Evolutionary conservation across 345 rosid species (phyloP).

Genomic region (Citrus glauca): DNA sequence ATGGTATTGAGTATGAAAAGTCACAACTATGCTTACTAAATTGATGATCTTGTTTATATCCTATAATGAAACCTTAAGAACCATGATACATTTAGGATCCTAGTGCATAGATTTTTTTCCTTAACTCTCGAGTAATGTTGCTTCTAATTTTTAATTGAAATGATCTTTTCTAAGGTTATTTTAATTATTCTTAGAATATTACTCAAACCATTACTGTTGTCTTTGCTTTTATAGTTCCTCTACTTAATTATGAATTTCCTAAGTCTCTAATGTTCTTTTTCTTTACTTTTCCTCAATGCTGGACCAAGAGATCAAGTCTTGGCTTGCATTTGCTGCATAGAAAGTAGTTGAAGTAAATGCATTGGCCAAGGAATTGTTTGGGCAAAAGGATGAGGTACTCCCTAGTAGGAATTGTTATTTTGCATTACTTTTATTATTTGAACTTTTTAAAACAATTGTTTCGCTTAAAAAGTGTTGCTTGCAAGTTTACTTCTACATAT

Average conservation of each 20-base stretch:
- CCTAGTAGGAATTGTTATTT: too few species aligned
- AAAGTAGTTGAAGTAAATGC: constrained; percentile 90
- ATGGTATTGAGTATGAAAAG: not conserved
- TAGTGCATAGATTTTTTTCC: not conserved
- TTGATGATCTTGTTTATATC: not conserved
- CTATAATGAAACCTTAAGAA: not conserved
- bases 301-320: constrained; percentile 78
- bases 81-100: not conserved
- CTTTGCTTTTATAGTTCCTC: not conserved
- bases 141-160: not conserved
- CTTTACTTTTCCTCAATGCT: constrained; percentile 28
- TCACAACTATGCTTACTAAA: not conserved
- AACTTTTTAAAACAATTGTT: too few species aligned
- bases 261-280: constrained; percentile 14
- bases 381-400: constrained; percentile 66
- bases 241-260: constrained; percentile 1
- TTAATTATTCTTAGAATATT: not conserved
- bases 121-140: not conserved
- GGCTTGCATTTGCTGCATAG: constrained; percentile 90
- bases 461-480: too few species aligned
- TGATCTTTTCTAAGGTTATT: too few species aligned
- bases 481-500: too few species aligned
- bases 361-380: constrained; percentile 74
- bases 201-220: not conserved
- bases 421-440: too few species aligned